phyloP scores from a whole-genome alignment of 108 stramenopile genomes.

The Pseudonitzschia multiseries region DNA sequence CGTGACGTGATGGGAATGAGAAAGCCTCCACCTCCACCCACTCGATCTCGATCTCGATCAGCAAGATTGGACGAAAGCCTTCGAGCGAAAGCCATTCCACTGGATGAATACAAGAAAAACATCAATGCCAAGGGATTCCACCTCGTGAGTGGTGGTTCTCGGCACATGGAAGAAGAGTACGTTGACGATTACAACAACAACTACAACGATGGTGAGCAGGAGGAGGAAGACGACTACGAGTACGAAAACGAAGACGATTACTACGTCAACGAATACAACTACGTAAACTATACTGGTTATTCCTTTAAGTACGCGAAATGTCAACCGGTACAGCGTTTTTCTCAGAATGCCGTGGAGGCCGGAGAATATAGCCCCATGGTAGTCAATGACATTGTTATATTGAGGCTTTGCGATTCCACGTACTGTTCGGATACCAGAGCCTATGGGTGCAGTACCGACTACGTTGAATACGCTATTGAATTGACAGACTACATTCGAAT shows the following conservation, averaged over 20 bases:
- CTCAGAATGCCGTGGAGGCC: slow-evolving; percentile 46
- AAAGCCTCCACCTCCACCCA: too few species aligned
- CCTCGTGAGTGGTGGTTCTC: slow-evolving; percentile 10
- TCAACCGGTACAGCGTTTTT: slow-evolving; percentile 64
- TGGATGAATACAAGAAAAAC: slow-evolving; percentile 38
- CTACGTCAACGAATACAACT: slow-evolving; percentile 29
- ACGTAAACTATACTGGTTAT: slow-evolving; percentile 48
- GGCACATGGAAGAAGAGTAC: neutral
- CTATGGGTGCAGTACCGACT: slow-evolving; percentile 56
- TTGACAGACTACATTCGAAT: slow-evolving; percentile 53
- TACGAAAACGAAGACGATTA: slow-evolving; percentile 39
- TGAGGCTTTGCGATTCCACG: slow-evolving; percentile 53
- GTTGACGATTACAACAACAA: slow-evolving; percentile 3
- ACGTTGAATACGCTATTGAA: slow-evolving; percentile 55
- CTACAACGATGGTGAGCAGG: neutral
- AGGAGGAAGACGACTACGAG: slow-evolving; percentile 18
- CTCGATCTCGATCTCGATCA: neutral
- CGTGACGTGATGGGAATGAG: slow-evolving; percentile 28
- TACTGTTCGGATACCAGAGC: slow-evolving; percentile 38
- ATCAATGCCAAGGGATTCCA: slow-evolving; percentile 26
- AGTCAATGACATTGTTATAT: slow-evolving; percentile 58
- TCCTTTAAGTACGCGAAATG: slow-evolving; percentile 60
- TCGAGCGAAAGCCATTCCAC: slow-evolving; percentile 38
- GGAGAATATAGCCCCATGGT: slow-evolving; percentile 66
- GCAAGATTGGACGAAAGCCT: slow-evolving; percentile 23